Conservation (phyloP, 2,329 filamentous ascomycete species). For the Orbilia oligospora region DNA sequence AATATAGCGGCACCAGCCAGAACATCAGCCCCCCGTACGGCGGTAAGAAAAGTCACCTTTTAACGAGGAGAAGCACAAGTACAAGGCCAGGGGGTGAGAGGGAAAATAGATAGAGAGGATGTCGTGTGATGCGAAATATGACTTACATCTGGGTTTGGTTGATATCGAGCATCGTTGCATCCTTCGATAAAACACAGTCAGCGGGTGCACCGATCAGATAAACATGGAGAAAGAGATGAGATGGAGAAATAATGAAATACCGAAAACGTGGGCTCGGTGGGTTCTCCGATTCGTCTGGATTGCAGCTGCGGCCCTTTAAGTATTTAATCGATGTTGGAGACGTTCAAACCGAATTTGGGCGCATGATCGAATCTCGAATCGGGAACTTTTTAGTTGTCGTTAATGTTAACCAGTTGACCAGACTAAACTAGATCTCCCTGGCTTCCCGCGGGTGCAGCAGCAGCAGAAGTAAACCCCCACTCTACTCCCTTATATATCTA, state of each 20-base stretch:
- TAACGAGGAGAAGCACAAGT: neutral
- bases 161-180: conserved; percentile 43
- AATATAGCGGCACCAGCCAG: conserved; percentile 4
- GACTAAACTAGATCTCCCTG: neutral
- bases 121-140: conserved; percentile 45
- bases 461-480: no score
- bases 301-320: neutral
- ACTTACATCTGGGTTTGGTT: conserved; percentile 59
- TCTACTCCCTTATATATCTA: no score
- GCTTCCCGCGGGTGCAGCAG: conserved; percentile 29
- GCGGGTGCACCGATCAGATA: no score
- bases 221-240: neutral
- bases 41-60: neutral
- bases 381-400: conserved; percentile 7
- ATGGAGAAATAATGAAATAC: neutral
- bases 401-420: neutral
- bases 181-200: neutral
- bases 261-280: conserved; percentile 52
- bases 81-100: neutral
- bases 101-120: neutral
- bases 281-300: conserved; percentile 48
- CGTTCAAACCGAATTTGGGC: neutral
- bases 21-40: neutral
- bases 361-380: conserved; percentile 32
- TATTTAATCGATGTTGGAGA: neutral